phyloP scores from a whole-genome alignment of 441 rosid species.

The Erysimum cheiri region DNA sequence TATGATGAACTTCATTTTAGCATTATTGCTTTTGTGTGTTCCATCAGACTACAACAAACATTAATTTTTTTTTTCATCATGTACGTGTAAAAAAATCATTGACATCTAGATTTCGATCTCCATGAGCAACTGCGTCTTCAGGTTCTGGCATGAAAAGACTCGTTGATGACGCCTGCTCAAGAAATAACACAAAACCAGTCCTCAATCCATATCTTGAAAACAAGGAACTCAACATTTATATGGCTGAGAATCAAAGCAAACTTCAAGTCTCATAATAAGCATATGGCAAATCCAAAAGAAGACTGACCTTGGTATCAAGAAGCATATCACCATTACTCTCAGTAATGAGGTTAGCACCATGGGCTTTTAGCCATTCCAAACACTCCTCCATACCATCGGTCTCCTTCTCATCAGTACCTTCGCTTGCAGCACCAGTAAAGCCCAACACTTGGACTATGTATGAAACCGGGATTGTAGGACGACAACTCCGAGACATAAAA shows the following conservation, averaged over 20 bases:
- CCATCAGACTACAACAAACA: constrained; percentile 41
- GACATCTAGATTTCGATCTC: constrained; percentile 89
- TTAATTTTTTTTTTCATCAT: constrained; percentile 39
- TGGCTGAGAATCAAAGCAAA: constrained; percentile 3
- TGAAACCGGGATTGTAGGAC: constrained; percentile 84
- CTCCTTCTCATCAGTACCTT: constrained; percentile 62
- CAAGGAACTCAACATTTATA: neutral
- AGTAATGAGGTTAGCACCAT: constrained; percentile 73
- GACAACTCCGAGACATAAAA: constrained; percentile 90
- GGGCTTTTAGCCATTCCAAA: constrained; percentile 89
- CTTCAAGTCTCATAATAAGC: neutral
- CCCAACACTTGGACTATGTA: constrained; percentile 81
- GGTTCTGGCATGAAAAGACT: constrained; percentile 92
- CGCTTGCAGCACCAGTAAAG: constrained; percentile 52
- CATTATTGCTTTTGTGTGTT: neutral
- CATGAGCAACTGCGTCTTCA: constrained; percentile 96
- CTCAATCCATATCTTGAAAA: constrained; percentile 7
- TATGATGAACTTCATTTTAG: constrained; percentile 29
- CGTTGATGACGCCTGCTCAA: constrained; percentile 78
- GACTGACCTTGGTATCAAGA: constrained; percentile 83
- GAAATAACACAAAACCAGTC: constrained; percentile 17
- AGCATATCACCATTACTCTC: constrained; percentile 77
- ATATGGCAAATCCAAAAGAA: constrained; percentile 16
- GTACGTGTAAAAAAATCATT: constrained; percentile 86
- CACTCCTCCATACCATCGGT: constrained; percentile 71